Evolutionary conservation across 768 basidiomycete genomes (phyloP), one percentile per base, ranked within the genome.

Genomic region (Wakefieldia striispora): DNA sequence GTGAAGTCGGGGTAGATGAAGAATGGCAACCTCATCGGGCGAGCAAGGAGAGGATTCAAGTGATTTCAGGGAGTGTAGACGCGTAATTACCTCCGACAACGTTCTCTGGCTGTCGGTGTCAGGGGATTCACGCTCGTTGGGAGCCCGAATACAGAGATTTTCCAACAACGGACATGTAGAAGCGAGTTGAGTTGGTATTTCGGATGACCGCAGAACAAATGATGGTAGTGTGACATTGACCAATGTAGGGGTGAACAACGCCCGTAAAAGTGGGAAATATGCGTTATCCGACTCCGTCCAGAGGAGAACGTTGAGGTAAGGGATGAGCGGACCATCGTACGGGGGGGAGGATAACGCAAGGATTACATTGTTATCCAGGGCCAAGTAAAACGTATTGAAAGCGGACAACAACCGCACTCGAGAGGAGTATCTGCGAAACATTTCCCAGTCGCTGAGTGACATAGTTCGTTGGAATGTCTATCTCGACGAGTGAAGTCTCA

Each of bases 351-450:
- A 64, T 36, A 65, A 59, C 0, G 63, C 54, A 49, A 61, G 58
- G 20, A 66, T 51, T 21, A 64, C 55, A 3, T 61, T 53, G 38
- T 55, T 57, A 14, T 49, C 43, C 24, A 63, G 46, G 13, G 11
- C 8, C 11, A 33, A 13, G 10, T 35, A 33, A 10, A 43, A 1
- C 8, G 38, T 0, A 23, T n/a, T n/a, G 49, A 6, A 51, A 46
- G 39, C 14, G 44, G n/a, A 11, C 29, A 65, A 16, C 17, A 9
- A 7, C 33, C 53, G 64, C 34, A 68, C 27, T 19, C 65, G 57
- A 31, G 43, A 46, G 12, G 65, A 55, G 49, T 68, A 67, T 45
- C 21, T 55, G n/a, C 48, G 63, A 40, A 68, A 66, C 19, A 59
- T 50, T 16, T 54, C 51, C 65, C 67, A 66, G 48, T 66, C 67